Base-by-base conservation (phyloP, 164 flowering plant genomes). In the Hamamelis virginiana region DNA sequence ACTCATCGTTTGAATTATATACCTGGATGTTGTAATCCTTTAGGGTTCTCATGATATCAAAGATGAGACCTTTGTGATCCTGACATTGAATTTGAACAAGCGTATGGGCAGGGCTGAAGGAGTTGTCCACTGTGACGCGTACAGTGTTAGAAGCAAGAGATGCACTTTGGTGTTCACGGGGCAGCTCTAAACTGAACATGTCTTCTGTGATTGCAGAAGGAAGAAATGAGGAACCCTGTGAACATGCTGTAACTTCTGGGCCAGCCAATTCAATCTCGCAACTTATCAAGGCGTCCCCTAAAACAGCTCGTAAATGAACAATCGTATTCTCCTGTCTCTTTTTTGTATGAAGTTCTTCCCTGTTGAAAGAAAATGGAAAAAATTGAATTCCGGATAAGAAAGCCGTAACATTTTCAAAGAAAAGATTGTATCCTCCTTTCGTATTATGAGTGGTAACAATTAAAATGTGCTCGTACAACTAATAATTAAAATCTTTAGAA, bases 1-100 rank as follows among this genome's bases (percentile, higher is more conserved):
- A 2, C 6, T 33, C 6, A 33, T 6, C 2, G 41, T 33, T 33
- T 33, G 6, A 8, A 22, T 19, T 44, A 61, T 64, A 1, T 82
- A 95, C 99, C 97, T 95, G 88, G 66, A 90, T 91, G 69, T 90
- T 87, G 77, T 81, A 92, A 69, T 95, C 99, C 81, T 92, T 95
- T 13, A 95, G 70, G 33, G 94, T 90, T 80, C 96, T 83, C 97
- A 91, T 87, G 43, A 91, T 84, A 75, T 95, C 99, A 64, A 87
- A 95, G 18, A 95, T 85, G 59, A 95, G 96, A 65, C 97, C 99
- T 74, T 91, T 92, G 76, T 91, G 96, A 70, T 95, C 96, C 74
- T 75, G 80, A 74, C 97, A 92, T 38, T 74, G 62, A 33, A 95
- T 88, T 80, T 95, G 94, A 66, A 95, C 80, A 21, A 95, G 91